Percentiles rank a stretch among this genome's conserved stretches.
These are phyloP conservation scores for Peronospora tabacina DNA, from an alignment of 352 stramenopile genomes.

Conservation along the genomic window DNA sequence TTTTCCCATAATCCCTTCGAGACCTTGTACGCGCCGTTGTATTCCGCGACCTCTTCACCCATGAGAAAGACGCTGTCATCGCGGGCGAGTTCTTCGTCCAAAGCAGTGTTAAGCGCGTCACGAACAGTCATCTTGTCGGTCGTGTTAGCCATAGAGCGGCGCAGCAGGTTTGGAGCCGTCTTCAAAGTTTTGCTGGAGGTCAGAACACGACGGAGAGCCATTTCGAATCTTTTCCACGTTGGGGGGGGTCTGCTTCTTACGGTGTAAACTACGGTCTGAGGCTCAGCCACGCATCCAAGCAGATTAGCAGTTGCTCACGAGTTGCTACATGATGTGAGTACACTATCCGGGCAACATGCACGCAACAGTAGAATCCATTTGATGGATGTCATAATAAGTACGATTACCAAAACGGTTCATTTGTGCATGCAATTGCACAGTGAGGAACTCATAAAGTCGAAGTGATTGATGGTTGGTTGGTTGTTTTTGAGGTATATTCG, in stretches of 20 bases:
- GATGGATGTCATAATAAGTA: conserved; percentile 7
- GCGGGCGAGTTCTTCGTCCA: conserved; percentile 98
- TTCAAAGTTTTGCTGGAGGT: conserved; percentile 33
- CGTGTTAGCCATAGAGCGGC: conserved; percentile 69
- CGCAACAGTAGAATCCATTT: conserved; percentile 10
- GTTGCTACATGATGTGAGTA: neutral
- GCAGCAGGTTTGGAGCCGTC: conserved; percentile 27
- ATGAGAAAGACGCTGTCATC: conserved; percentile 94
- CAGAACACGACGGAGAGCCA: conserved; percentile 50
- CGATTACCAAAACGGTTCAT: conserved; percentile 1
- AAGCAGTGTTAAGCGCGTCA: conserved; percentile 96
- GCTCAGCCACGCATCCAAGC: conserved; percentile 10
- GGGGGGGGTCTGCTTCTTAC: conserved; percentile 22
- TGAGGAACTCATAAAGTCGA: neutral
- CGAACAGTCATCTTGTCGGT: conserved; percentile 92
- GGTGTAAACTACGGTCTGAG: conserved; percentile 23
- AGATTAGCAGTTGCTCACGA: conserved; percentile 9
- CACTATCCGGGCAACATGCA: neutral
- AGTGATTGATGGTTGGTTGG: too few relatives aligned
- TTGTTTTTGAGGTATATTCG: too few relatives aligned
- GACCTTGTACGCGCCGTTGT: conserved; percentile 99
- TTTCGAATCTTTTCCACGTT: conserved; percentile 16
- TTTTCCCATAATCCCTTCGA: conserved; percentile 97
- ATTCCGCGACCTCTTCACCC: conserved; percentile 98
- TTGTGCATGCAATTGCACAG: neutral